Evolutionary conservation across 139 green algal genomes (phyloP).

Genomic region (Chlorella sp.): DNA sequence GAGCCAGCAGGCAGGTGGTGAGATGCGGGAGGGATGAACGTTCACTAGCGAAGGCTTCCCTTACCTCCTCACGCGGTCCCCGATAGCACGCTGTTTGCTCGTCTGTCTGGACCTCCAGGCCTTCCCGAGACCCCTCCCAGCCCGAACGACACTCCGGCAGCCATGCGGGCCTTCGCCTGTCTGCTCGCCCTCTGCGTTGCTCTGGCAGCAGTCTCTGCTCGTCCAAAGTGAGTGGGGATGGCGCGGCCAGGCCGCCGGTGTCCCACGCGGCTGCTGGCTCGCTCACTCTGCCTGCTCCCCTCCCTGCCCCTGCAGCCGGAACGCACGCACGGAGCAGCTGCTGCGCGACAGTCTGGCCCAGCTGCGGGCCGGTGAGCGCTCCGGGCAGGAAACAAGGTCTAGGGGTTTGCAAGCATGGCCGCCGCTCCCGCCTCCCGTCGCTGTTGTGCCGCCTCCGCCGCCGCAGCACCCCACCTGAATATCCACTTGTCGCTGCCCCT

Average conservation of each 20-base stretch:
- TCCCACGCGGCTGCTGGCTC: not conserved
- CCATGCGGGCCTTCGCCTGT: not conserved
- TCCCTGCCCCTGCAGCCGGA: not conserved
- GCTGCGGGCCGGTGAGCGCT: not conserved
- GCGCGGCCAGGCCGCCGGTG: not conserved
- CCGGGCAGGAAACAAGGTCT: too few relatives aligned
- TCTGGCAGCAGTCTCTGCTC: not conserved
- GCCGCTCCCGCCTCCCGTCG: not conserved
- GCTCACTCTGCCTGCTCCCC: not conserved
- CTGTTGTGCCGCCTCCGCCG: not conserved
- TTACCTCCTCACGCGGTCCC: too few relatives aligned
- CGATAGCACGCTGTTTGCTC: too few relatives aligned
- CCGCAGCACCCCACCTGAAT: not conserved
- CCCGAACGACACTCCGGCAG: too few relatives aligned
- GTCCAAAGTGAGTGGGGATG: not conserved
- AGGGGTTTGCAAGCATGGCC: too few relatives aligned
- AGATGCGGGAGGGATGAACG: too few relatives aligned
- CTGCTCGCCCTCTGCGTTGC: constrained; percentile 3
- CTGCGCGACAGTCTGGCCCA: not conserved
- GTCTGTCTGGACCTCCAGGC: too few relatives aligned
- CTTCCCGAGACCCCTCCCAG: too few relatives aligned
- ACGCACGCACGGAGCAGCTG: not conserved
- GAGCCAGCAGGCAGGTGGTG: too few relatives aligned
- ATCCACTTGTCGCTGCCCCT: not conserved
- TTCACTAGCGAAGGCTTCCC: too few relatives aligned